phyloP scores from a whole-genome alignment of 176 grass and related monocot genomes.

The Tillandsia leiboldiana region DNA sequence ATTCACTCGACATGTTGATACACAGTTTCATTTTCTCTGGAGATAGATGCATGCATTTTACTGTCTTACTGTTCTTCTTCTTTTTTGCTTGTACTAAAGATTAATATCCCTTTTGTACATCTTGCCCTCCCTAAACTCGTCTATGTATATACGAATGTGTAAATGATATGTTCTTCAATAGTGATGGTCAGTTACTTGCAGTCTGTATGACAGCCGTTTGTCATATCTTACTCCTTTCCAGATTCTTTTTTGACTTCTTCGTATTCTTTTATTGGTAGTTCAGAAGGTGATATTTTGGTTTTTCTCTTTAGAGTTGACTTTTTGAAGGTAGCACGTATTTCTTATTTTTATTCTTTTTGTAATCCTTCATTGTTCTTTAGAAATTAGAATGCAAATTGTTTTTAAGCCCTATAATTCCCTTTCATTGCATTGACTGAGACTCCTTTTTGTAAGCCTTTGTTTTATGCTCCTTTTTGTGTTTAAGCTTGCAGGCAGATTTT shows the following conservation, averaged over 20 bases:
- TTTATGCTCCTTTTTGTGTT: constrained; percentile 21
- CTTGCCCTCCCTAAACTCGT: too few relatives aligned
- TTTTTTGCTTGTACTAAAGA: too few relatives aligned
- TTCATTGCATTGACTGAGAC: not conserved
- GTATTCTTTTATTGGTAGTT: not conserved
- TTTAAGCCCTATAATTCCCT: not conserved
- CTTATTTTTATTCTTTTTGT: not conserved
- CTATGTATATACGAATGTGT: too few relatives aligned
- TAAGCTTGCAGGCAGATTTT: constrained; percentile 70
- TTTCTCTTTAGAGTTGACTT: not conserved
- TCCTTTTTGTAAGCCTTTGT: constrained; percentile 13
- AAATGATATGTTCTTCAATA: too few relatives aligned
- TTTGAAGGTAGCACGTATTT: not conserved
- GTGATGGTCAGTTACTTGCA: too few relatives aligned
- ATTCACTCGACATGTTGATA: too few relatives aligned
- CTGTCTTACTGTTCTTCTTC: too few relatives aligned
- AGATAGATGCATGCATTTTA: too few relatives aligned
- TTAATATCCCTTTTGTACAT: too few relatives aligned
- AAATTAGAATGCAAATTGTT: constrained; percentile 7
- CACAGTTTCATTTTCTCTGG: too few relatives aligned
- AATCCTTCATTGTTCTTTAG: not conserved
- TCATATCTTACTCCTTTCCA: not conserved
- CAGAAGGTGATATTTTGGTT: not conserved
- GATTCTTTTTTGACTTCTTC: not conserved
- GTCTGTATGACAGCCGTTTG: too few relatives aligned